phyloP scores from a whole-genome alignment of 495 filamentous ascomycete species.

The Neurospora tetraspora region DNA sequence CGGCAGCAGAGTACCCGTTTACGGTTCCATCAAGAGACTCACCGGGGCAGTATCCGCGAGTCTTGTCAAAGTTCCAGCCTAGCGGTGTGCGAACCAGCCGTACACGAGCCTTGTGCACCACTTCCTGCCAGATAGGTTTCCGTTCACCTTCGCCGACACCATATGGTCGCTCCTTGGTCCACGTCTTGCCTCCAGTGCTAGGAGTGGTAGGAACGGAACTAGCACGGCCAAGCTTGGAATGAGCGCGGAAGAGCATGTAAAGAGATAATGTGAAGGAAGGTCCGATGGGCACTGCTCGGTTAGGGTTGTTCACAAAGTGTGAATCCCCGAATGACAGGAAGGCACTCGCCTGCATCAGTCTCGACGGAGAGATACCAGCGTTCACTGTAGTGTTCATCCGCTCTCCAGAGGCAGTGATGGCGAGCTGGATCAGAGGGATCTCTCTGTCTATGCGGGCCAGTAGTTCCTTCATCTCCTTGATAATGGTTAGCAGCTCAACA shows the following conservation, averaged over 20 bases:
- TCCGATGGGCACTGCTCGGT: constrained; percentile 68
- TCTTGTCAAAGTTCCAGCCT: constrained; percentile 18
- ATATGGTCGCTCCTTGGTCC: constrained; percentile 23
- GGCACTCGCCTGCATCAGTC: constrained; percentile 86
- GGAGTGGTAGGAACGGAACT: neutral
- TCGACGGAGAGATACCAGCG: constrained; percentile 77
- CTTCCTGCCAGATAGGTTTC: constrained; percentile 92
- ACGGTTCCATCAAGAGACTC: neutral
- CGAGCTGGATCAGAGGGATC: constrained; percentile 86
- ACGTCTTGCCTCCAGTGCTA: neutral
- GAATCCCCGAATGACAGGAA: constrained; percentile 83
- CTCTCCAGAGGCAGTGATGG: constrained; percentile 90
- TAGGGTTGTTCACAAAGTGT: constrained; percentile 59
- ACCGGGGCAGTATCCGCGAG: constrained; percentile 12
- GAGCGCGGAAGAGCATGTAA: constrained; percentile 92
- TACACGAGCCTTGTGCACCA: constrained; percentile 86
- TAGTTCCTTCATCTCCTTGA: constrained; percentile 65
- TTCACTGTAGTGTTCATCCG: constrained; percentile 70
- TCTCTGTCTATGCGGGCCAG: constrained; percentile 80
- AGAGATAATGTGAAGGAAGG: constrained; percentile 80
- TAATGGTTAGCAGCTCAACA: constrained; percentile 58
- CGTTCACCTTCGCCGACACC: constrained; percentile 41
- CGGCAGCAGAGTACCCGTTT: neutral
- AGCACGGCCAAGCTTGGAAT: constrained; percentile 35
- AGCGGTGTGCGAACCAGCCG: constrained; percentile 54